Base-by-base conservation (phyloP, 805 yeast genomes). In the Debaryomyces prosopidis region DNA sequence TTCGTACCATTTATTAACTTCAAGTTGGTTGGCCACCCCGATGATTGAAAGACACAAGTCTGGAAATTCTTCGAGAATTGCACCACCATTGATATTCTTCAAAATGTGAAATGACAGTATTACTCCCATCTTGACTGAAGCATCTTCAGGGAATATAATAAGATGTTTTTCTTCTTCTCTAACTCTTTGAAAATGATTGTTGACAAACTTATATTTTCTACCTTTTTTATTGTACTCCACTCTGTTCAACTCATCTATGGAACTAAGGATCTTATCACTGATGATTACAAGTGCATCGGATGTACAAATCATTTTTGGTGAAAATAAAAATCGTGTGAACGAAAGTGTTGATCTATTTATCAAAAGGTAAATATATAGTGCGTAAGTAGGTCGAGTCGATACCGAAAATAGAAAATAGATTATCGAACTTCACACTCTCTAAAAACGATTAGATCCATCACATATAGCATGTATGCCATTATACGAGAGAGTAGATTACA, bases 1-100 rank as follows among this genome's bases (percentile, higher is more conserved):
- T 48, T 76, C 80, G 46, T 68, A 76, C 84, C 83, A 79, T 43
- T 60, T 60, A 44, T 77, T 71, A 19, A 59, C 47, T 52, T 79
- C 84, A 35, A 79, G 63, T 43, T 73, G 73, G 39, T 76, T 57
- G 6, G 84, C 80, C 1, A 76, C 73, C 18, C 80, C 80, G 8
- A 79, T 62, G 6, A 79, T 73, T 8, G 73, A 56, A 16, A 76
- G 62, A 48, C 81, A 77, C 27, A 79, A 64, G 38, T 74, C 74
- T 2, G 67, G 69, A 45, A 53, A 69, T 8, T 62, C 53, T 5
- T 53, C 32, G 8, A 77, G 47, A 3, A 79, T 58, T 3, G 53
- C 55, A 1, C 79, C 80, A n/a, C 55, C 53, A 40, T 58, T 55
- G 23, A 72, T 68, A 26, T 56, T 58, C 39, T 53, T 50, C 30